Conservation (phyloP, 2,329 filamentous ascomycete genomes). For the Fusarium bulbicola region DNA sequence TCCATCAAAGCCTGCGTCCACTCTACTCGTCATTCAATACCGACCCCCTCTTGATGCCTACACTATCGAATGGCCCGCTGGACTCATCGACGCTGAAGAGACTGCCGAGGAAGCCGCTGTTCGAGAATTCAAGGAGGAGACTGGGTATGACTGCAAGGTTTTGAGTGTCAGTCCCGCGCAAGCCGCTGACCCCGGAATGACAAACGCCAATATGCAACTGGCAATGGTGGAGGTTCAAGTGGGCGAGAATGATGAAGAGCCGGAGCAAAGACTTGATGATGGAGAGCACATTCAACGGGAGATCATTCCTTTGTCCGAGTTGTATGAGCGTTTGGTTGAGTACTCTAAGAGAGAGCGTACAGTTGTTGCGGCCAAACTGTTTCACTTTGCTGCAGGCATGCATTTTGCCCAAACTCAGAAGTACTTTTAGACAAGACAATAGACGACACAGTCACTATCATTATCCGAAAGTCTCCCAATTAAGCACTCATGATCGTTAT, state of each 20-base stretch:
- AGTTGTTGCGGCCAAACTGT: slow-evolving; percentile 40
- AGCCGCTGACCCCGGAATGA: slow-evolving; percentile 40
- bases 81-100: slow-evolving; percentile 40
- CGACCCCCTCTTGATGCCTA: slow-evolving; percentile 41
- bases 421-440: slow-evolving; percentile 29
- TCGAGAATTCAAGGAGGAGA: slow-evolving; percentile 41
- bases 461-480: not conserved
- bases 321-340: slow-evolving; percentile 39
- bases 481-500: not conserved
- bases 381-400: slow-evolving; percentile 43
- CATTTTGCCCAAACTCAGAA: slow-evolving; percentile 43
- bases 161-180: slow-evolving; percentile 35
- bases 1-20: slow-evolving; percentile 39
- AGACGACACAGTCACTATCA: no score
- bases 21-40: slow-evolving; percentile 41
- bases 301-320: slow-evolving; percentile 34
- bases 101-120: slow-evolving; percentile 39
- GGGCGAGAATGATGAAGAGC: slow-evolving; percentile 29
- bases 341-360: slow-evolving; percentile 39
- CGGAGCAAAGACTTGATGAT: slow-evolving; percentile 38
- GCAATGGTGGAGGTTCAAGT: slow-evolving; percentile 41
- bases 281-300: slow-evolving; percentile 40
- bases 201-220: slow-evolving; percentile 41
- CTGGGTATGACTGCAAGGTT: slow-evolving; percentile 37
- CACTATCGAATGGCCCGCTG: slow-evolving; percentile 41